Evolutionary conservation across 2,329 filamentous ascomycete genomes (phyloP).

Genomic region (Scleromitrula shiraiana): DNA sequence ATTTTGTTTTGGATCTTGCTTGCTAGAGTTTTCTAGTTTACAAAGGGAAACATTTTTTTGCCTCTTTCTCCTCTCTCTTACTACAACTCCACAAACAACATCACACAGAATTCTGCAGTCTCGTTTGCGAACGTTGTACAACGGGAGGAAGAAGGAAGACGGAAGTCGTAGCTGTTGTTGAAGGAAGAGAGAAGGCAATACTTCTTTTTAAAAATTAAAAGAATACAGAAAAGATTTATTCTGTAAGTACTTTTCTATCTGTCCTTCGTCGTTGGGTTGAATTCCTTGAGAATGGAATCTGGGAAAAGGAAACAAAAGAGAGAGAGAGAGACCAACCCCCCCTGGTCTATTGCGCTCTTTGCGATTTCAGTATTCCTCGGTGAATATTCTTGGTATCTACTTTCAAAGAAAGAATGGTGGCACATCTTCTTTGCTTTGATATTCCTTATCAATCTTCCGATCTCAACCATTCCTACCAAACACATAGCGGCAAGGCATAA

Average conservation of each 20-base stretch:
- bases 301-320: not conserved
- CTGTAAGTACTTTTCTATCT: not conserved
- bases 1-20: not conserved
- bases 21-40: not conserved
- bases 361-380: not conserved
- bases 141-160: slow-evolving; percentile 28
- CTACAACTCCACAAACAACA: slow-evolving; percentile 4
- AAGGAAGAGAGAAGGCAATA: slow-evolving; percentile 18
- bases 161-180: slow-evolving; percentile 23
- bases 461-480: slow-evolving; percentile 7
- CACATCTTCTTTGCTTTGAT: slow-evolving; percentile 11
- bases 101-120: slow-evolving; percentile 19
- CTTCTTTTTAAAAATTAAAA: slow-evolving; percentile 1
- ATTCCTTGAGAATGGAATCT: not conserved
- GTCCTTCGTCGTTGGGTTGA: too few relatives aligned
- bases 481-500: not conserved
- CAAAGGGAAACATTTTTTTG: not conserved
- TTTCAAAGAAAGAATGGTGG: slow-evolving; percentile 12
- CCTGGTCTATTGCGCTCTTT: not conserved
- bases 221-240: not conserved
- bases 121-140: slow-evolving; percentile 22
- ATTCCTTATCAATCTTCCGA: slow-evolving; percentile 6
- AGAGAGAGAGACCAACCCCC: not conserved
- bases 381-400: not conserved
- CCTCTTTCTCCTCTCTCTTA: not conserved